A percentile compares a stretch with the other conserved stretches of the same genome.
Evolutionary conservation across 2,329 filamentous ascomycete genomes (phyloP).

Genomic region (Arthrobotrys pseudoclavata): DNA sequence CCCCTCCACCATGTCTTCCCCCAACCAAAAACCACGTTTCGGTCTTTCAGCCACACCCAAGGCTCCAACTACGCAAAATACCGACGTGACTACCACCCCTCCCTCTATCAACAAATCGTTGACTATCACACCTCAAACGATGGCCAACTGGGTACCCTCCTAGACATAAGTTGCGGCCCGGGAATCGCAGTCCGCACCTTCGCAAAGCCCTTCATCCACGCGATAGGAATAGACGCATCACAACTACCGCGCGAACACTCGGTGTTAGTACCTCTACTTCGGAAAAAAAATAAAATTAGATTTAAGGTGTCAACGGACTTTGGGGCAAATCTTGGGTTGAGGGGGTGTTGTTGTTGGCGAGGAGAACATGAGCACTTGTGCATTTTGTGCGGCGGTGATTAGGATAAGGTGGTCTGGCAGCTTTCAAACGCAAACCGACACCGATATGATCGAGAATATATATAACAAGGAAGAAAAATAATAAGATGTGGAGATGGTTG

Average conservation of each 20-base stretch:
- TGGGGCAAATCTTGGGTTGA: conserved; percentile 65
- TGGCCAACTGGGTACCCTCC: conserved; percentile 67
- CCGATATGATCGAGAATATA: no score
- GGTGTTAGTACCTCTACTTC: conserved; percentile 64
- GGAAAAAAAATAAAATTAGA: conserved; percentile 65
- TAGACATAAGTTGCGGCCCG: conserved; percentile 74
- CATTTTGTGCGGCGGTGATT: neutral
- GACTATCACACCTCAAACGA: conserved; percentile 69
- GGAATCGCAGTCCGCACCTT: conserved; percentile 70
- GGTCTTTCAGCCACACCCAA: conserved; percentile 67
- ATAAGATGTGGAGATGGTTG: no score
- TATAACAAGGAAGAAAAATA: no score
- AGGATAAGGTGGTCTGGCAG: no score
- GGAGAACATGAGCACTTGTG: neutral
- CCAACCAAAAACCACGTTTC: conserved; percentile 68
- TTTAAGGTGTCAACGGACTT: conserved; percentile 69
- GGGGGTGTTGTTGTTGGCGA: conserved; percentile 7
- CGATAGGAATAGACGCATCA: conserved; percentile 71
- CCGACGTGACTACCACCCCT: conserved; percentile 68
- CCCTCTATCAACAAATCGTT: conserved; percentile 69
- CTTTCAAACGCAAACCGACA: no score
- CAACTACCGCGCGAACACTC: conserved; percentile 67
- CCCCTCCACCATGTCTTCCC: neutral
- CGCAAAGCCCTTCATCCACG: conserved; percentile 68
- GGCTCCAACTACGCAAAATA: conserved; percentile 68